Evolutionary conservation across 768 basidiomycete species (phyloP), one percentile per base, ranked within the genome.

Genomic region (Trametes meyenii): DNA sequence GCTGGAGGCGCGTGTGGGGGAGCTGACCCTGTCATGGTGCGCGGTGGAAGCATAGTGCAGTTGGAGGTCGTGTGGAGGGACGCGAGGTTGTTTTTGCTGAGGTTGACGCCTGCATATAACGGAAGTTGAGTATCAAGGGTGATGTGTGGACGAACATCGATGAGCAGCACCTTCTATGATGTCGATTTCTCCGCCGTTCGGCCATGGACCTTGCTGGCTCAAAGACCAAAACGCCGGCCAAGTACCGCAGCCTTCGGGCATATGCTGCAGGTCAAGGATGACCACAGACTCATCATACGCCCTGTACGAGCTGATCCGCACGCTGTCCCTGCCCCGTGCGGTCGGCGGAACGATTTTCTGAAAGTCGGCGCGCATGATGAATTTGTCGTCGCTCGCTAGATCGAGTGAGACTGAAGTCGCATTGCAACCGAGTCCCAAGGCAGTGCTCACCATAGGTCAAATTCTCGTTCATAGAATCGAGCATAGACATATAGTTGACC

Each of bases 161-260:
- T 21, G 45, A 46, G 19, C 44, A 60, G 44, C 45, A 80, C 83
- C 85, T 73, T 87, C 85, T 21, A 86, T 79, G 57, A 86, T 81
- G 69, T 85, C 84, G 36, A 85, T 81, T 65, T 86, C 85, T 5
- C 85, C 85, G n/a, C 82, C 82, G 2, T 74, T 44, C 0, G 87
- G 86, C 86, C 86, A 88, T 5, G 81, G 83, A 0, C 83, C 82
- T 36, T 59, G 50, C 58, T 66, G 49, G 63, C 83, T 84, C 59
- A 81, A 57, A 38, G 83, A 82, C 86, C 86, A 87, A 68, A 81
- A 86, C 1, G 86, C 85, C 2, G 86, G 85, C 86, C 86, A 88
- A 17, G 84, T 84, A 24, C 69, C 73, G 57, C 83, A 85, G 24
- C 86, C 86, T 56, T 74, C 70, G 1, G 86, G 86, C 83, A 88